Base-by-base conservation (phyloP, 139 green algal genomes). In the Eudorina sp. region DNA sequence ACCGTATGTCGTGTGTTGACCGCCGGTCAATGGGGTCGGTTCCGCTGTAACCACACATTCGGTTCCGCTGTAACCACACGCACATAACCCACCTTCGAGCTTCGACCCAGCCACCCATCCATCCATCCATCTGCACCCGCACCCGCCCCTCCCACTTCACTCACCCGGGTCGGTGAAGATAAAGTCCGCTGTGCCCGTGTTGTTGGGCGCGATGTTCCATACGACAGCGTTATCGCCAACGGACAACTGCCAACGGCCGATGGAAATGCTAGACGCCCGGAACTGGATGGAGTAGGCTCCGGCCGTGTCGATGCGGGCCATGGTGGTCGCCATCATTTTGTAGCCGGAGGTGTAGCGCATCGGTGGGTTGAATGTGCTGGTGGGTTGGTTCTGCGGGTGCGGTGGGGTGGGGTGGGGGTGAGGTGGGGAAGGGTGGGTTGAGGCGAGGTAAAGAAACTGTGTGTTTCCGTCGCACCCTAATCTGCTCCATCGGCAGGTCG, bases 191-290 rank as follows among this genome's bases (percentile, higher is more conserved):
- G n/a, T 77, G 60, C 41, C 60, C 19, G 16, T 48, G 62, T 13
- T 76, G 80, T 13, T 73, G 80, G 62, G 58, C 36, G 27, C 21
- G 25, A n/a, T 34, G 55, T 72, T 85, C 78, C 78, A 85, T 25
- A 85, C 41, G 41, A 85, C 13, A 25, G 41, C 23, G 38, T 45
- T 73, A 31, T 86, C 80, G 41, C 80, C 80, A n/a, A 86, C 11
- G 19, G 14, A 64, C 41, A 86, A 46, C 80, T 77, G 80, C 80
- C 80, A 86, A 40, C n/a, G 25, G 40, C 8, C 36, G 21, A 9
- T 13, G 5, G 34, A 23, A 2, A 86, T 34, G 40, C 6, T 21
- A 3, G 25, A 4, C 19, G 40, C 2, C 31, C 41, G 23, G 16
- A 14, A 66, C 41, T 66, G 41, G 18, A 86, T 25, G 27, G 21